Evolutionary conservation across 2,329 filamentous ascomycete genomes (phyloP), one percentile per base, ranked within the genome.

Genomic region (Paecilomyces formosus): DNA sequence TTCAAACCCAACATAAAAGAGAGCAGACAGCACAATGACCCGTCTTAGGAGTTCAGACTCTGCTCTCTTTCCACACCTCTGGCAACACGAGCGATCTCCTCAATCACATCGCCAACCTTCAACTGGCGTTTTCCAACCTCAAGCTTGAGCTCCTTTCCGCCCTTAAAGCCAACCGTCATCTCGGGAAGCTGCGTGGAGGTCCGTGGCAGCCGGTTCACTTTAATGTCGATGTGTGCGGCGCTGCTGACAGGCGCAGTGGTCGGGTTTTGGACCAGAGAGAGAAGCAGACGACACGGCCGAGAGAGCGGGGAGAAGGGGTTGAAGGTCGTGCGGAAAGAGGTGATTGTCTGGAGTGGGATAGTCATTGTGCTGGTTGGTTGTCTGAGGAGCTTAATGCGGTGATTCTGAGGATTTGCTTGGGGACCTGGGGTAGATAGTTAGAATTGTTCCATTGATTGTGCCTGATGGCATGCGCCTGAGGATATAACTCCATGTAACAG

Each of bases 81-180:
- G 55, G 92, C 96, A 78, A 97, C 91, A 68, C 94, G 83, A 73
- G 97, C 89, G 52, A 96, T 86, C 75, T 97, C 92, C 73, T 92
- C 89, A 59, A 93, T 82, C 21, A 97, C 84, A 68, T 92, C 89
- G 72, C 90, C 89, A 71, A 97, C 92, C 66, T 87, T 88, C 76
- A 92, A 80, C 70, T 87, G 88, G 67, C 89, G 81, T 74, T 88
- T 88, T 66, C 90, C 86, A 64, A 90, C 82, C 71, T 96, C 87
- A 45, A 97, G 83, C 33, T 85, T 85, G 79, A 97, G 85, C 69
- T 95, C 88, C 78, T 93, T 96, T 67, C 94, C 94, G 71, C 97
- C 94, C 82, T 96, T 97, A 76, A 97, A 97, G 68, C 92, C 95
- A 65, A 99, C 78, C 49, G 79, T 81, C 58, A 99, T 76, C 53